These are phyloP conservation scores for Ustilago crameri DNA, from an alignment of 1,284 basidiomycete species.

Conservation along the genomic window DNA sequence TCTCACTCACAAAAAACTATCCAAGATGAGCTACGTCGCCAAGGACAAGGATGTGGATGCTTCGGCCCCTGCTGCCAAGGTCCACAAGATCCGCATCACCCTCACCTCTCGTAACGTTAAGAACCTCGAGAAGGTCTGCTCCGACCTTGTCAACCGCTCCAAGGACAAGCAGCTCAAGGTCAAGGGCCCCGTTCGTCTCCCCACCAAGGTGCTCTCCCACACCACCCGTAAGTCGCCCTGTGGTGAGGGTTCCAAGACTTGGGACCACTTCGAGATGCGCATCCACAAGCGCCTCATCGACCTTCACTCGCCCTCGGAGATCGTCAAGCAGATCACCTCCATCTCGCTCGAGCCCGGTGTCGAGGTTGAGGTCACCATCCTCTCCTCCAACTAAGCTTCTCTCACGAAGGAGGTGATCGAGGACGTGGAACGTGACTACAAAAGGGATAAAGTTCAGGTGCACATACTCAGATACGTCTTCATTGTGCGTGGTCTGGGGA, in stretches of 20 bases:
- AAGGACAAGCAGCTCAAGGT: constrained; percentile 99
- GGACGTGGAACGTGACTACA: constrained; percentile 3
- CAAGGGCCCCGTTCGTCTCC: constrained; percentile 98
- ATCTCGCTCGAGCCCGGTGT: constrained; percentile 99
- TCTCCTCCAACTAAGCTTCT: constrained; percentile 69
- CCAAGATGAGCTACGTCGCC: constrained; percentile 98
- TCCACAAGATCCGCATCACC: constrained; percentile 99
- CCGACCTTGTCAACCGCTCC: constrained; percentile 95
- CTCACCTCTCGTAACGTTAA: constrained; percentile 97
- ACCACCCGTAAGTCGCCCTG: constrained; percentile 82
- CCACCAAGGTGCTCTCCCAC: constrained; percentile 98
- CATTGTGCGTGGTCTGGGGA: constrained; percentile 20
- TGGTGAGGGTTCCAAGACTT: constrained; percentile 99
- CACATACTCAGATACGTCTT: constrained; percentile 16
- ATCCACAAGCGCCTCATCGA: constrained; percentile 99
- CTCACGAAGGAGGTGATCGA: neutral
- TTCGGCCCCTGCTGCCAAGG: constrained; percentile 85
- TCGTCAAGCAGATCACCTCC: constrained; percentile 99
- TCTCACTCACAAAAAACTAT: constrained; percentile 61
- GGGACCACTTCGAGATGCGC: constrained; percentile 99
- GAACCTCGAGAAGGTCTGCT: constrained; percentile 98
- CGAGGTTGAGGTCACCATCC: constrained; percentile 99
- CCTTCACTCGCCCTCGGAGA: constrained; percentile 96
- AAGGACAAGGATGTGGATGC: constrained; percentile 85
- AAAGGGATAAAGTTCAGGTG: constrained; percentile 21